Evolutionary conservation across 2,329 filamentous ascomycete species (phyloP), one percentile per base, ranked within the genome.

Genomic region (Cordyceps javanica): DNA sequence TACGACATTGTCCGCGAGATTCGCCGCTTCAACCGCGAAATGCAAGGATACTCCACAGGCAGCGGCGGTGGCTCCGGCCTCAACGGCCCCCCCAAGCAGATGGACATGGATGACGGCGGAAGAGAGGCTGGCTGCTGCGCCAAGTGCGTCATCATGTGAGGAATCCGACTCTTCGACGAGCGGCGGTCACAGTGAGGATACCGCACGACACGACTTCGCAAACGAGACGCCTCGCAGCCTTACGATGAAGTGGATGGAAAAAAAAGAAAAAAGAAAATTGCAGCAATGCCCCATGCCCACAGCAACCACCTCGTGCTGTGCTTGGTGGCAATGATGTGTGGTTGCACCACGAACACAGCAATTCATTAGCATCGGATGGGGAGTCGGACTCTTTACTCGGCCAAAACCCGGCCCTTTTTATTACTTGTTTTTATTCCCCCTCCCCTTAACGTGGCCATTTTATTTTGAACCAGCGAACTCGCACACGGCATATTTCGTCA

Each of bases 1-100:
- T 97, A 93, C 82, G 92, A 97, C 72, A 92, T 97, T 66, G 94
- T 99, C 59, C 89, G 94, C 72, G 94, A 97, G 73, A 99, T 99
- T 70, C 86, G 94, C 76, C 89, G 91, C 76, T 97, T 96, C 78
- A 97, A 99, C 85, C 93, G 94, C 73, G 93, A 97, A 71, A 95
- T 97, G 87, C 91, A 92, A 60, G 90, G 90, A 60, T 90, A 95
- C 74, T 86, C 87, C 45, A 85, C 86, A 59, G 85, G 82, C 61
- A 88, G 87, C 65, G 85, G 86, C 64, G 78, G 83, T 67, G 78
- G 81, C 60, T 77, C 85, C 61, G 84, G 85, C 65, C 75, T 76
- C 62, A 82, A 81, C 65, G 83, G 82, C 66, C 87, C 80, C 62
- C 72, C 77, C 60, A 80, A 83, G 78, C 90, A 92, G 75, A 87